Evolutionary conservation across 495 filamentous ascomycete genomes (phyloP), one percentile per base, ranked within the genome.

Genomic region (Astrothelium macrocarpum): DNA sequence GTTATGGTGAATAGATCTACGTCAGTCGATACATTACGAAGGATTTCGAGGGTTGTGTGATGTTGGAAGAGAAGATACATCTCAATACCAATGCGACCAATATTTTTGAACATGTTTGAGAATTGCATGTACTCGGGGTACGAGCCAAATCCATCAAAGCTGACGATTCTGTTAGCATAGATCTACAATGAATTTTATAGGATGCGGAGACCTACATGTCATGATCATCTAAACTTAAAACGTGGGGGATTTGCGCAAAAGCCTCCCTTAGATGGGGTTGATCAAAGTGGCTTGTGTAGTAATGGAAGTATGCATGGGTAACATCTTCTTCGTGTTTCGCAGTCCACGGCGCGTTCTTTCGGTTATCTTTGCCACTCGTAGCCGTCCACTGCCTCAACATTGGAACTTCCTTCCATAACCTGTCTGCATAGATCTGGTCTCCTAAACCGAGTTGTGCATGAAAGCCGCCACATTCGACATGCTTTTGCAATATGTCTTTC

Each of bases 1-100:
- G 94, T 98, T 61, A 98, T 90, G 1, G 94, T 98, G 80, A 98
- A 98, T 31, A 97, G 82, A 69, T 98, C 94, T 28, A 84, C 80
- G 64, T 97, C 95, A 59, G 87, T 88, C 69, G 80, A 86, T 61
- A 92, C 85, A 66, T 90, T 90, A 32, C 93, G 87, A 20, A 98
- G 84, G 32, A 97, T 88, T 69, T 97, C 95, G 20, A 95, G 83
- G 1, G 91, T 96, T 0, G 95, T 96, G 73, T 98, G 94, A 72
- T 98, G 94, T 70, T 98, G 94, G 79, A 98, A 98, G 23, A 98
- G 85, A n/a, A 98, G 81, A 71, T 97, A 98, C 90, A 96, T 97
- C 65, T 97, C 91, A 61, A 95, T 93, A n/a, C 90, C 95, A 31
- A 98, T 87, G 26, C 94, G 88, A 28, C 94, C 94, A 68, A 97